A percentile compares a stretch with the other conserved stretches of the same genome.
Conservation (phyloP, 2,329 filamentous ascomycete species). For the Colletotrichum cordylinicola region DNA sequence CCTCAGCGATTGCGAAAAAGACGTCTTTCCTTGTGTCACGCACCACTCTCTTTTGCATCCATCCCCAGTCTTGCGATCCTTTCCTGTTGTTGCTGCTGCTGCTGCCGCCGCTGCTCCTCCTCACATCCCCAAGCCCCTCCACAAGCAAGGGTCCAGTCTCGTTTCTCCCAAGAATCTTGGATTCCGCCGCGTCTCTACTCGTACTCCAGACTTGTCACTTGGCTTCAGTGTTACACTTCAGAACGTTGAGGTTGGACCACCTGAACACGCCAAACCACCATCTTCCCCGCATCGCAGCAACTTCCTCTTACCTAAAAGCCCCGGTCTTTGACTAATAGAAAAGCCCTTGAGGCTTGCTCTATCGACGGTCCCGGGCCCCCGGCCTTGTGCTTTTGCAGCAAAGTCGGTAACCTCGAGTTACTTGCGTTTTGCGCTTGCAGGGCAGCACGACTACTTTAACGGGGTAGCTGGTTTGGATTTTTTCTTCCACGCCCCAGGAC, state of each 20-base stretch:
- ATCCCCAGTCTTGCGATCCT: background rate
- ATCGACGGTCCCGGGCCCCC: conserved; percentile 6
- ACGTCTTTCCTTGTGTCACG: conserved; percentile 22
- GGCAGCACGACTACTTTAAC: background rate
- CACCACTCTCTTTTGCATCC: conserved; percentile 28
- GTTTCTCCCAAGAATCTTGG: conserved; percentile 1
- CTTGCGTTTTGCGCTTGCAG: background rate
- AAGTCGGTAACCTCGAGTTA: background rate
- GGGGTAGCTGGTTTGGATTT: background rate
- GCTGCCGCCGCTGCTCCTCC: background rate
- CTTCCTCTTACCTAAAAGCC: conserved; percentile 52
- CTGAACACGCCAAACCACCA: conserved; percentile 25
- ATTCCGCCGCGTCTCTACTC: background rate
- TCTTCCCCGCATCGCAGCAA: conserved; percentile 47
- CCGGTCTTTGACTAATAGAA: conserved; percentile 53
- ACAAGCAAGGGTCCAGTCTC: background rate
- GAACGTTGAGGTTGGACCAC: conserved; percentile 22
- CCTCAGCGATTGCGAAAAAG: conserved; percentile 23
- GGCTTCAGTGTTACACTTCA: conserved; percentile 6
- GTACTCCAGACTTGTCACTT: conserved; percentile 20
- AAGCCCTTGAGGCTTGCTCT: conserved; percentile 26
- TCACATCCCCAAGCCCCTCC: background rate
- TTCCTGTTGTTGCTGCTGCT: background rate
- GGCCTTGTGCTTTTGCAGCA: conserved; percentile 18
- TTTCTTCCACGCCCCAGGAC: background rate